Base-by-base conservation (phyloP, 2,329 filamentous ascomycete species). In the Ceratocystiopsis minuta region DNA sequence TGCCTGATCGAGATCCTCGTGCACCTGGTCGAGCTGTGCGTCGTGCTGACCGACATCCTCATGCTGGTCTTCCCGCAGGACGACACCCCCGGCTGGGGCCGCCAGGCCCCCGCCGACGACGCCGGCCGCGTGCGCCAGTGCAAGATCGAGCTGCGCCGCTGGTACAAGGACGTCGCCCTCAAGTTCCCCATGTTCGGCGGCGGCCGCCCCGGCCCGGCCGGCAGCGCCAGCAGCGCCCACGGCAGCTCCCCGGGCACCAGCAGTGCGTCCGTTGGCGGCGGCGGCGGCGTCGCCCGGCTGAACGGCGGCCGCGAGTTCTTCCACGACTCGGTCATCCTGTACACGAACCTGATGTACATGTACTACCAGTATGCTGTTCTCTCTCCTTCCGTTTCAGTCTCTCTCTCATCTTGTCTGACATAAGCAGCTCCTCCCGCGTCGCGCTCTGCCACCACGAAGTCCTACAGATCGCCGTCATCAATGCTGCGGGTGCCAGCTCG, bases 381-480 rank as follows among this genome's bases (percentile, higher is more conserved):
- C 16, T n/a, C 9, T 33, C 16, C 7, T 17, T 20, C 15, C 16
- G 1, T 17, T 16, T 16, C 17, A 16, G n/a, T 17, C 2, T 16
- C 13, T 1, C 39, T 24, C 10, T n/a, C 6, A 16, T 16, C 32
- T 12, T 17, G 2, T 37, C n/a, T 24, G 15, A 20, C 4, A 28
- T 28, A 28, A 28, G 11, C 16, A 45, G 43, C 40, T 48, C 48
- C 17, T 42, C 48, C 15, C 46, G 46, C 16, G 48, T 49, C 4
- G 48, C 48, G 3, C 44, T 49, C 28, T 48, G 48, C 37, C 48
- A 49, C 17, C 46, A 49, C 37, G 48, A 48, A 37, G 41, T 48
- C 17, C 44, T 49, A 10, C 48, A 66, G 16, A 52, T 64, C 3
- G 63, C 61, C n/a, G 58, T 63, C 17, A 54, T 57, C 5, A 57